Conservation (phyloP, 2,329 filamentous ascomycete species). For the Ophiognomonia clavigignenti-juglandacearum region DNA sequence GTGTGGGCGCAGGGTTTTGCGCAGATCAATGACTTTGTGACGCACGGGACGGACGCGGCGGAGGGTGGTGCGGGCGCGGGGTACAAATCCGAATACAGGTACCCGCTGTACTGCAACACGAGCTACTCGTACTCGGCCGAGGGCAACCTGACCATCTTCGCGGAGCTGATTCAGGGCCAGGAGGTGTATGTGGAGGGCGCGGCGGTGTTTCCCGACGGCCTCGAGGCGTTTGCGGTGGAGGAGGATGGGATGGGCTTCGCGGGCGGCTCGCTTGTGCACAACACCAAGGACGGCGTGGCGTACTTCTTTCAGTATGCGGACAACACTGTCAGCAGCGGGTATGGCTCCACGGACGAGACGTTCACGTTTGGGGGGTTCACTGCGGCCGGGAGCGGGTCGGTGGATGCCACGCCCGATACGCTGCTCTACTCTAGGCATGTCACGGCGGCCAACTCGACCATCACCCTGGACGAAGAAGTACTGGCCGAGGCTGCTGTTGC, state of each 20-base stretch:
- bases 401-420: conserved; percentile 21
- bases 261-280: conserved; percentile 40
- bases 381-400: conserved; percentile 14
- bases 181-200: conserved; percentile 31
- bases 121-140: conserved; percentile 37
- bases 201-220: conserved; percentile 50
- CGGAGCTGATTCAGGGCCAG: conserved; percentile 36
- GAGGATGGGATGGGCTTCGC: conserved; percentile 12
- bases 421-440: conserved; percentile 56
- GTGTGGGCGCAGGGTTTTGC: conserved; percentile 29
- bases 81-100: conserved; percentile 43
- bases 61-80: conserved; percentile 1
- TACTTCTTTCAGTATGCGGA: conserved; percentile 45
- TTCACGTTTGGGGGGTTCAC: conserved; percentile 48
- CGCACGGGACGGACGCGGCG: conserved; percentile 24
- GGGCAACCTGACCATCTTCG: conserved; percentile 42
- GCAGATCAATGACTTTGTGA: conserved; percentile 37
- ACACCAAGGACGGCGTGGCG: conserved; percentile 54
- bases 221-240: conserved; percentile 48
- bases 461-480: conserved; percentile 43
- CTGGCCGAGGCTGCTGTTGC: conserved; percentile 21
- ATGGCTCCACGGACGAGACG: conserved; percentile 51
- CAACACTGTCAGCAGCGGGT: conserved; percentile 42
- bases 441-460: conserved; percentile 46
- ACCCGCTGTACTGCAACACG: conserved; percentile 56